Evolutionary conservation across 2,329 filamentous ascomycete species (phyloP), one percentile per base, ranked within the genome.

Genomic region (Ilyonectria mors-panacis): DNA sequence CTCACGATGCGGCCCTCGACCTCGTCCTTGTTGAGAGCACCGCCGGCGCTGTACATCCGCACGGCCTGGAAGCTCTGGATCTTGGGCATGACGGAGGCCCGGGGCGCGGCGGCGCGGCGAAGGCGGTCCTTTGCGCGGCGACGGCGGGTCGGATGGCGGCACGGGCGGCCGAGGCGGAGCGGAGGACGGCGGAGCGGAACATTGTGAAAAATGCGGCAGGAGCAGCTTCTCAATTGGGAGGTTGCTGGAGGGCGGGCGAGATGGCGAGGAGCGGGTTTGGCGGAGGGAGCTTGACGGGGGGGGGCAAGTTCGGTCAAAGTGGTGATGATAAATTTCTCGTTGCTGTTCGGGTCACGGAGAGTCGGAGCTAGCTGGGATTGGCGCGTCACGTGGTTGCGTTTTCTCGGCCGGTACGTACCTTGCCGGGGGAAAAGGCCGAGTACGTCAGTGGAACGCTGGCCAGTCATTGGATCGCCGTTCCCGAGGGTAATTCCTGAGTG

Each of bases 1-100:
- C 94, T 93, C 82, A 97, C 88, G 87, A 98, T 98, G 81, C 95
- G 91, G 68, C 93, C 94, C 86, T 97, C 92, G 65, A 97, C 93
- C 86, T 97, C 94, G 64, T 91, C 87, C 87, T 94, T 92, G 78
- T 89, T 87, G 73, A 98, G 89, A 74, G 92, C 91, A 71, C 91
- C 89, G 67, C 88, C 91, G 60, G 95, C 93, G 75, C 95, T 94
- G 86, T 99, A 99, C 86, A 91, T 93, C 84, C 96, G 88, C 79
- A 93, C 87, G 75, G 89, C 88, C 81, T 91, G 87, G 84, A 91
- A 89, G 78, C 87, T 86, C 78, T 88, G 87, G 73, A 89, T 85
- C 79, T 81, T 81, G 66, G 92, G 88, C 73, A 85, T 81, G 77
- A 88, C 87, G 81, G 89, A 88, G 80, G 88, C 86, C 88, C 55